phyloP scores from a whole-genome alignment of 306 rosid genomes.

The Dryas drummondii region DNA sequence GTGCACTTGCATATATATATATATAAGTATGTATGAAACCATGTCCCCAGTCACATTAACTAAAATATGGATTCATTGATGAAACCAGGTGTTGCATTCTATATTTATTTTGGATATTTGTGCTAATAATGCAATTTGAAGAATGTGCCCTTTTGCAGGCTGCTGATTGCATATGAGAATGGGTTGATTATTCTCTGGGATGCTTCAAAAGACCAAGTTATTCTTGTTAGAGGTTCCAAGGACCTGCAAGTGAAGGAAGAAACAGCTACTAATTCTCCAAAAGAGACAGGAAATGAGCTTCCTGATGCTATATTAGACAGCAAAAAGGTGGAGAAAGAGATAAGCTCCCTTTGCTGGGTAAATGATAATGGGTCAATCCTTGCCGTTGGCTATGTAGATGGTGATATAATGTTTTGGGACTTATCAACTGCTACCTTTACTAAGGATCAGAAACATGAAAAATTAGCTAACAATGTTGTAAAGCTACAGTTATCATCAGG shows the following conservation, averaged over 20 bases:
- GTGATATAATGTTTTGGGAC: conserved; percentile 90
- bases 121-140: conserved; percentile 13
- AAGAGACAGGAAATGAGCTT: conserved; percentile 34
- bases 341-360: conserved; percentile 84
- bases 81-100: background rate
- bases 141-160: conserved; percentile 50
- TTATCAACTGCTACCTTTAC: conserved; percentile 48
- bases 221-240: conserved; percentile 65
- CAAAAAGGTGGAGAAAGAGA: conserved; percentile 67
- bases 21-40: background rate
- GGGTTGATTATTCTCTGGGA: conserved; percentile 85
- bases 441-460: conserved; percentile 39
- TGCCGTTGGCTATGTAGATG: conserved; percentile 85
- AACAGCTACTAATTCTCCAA: conserved; percentile 33
- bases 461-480: conserved; percentile 46
- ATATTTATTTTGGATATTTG: background rate
- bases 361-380: conserved; percentile 68
- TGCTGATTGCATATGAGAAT: conserved; percentile 79
- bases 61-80: conserved; percentile 1
- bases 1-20: background rate
- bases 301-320: conserved; percentile 43
- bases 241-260: conserved; percentile 52
- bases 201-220: conserved; percentile 70
- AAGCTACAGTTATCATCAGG: conserved; percentile 74
- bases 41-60: background rate